Evolutionary conservation across 108 stramenopile genomes (phyloP).

Genomic region (Conticribra guillardii): DNA sequence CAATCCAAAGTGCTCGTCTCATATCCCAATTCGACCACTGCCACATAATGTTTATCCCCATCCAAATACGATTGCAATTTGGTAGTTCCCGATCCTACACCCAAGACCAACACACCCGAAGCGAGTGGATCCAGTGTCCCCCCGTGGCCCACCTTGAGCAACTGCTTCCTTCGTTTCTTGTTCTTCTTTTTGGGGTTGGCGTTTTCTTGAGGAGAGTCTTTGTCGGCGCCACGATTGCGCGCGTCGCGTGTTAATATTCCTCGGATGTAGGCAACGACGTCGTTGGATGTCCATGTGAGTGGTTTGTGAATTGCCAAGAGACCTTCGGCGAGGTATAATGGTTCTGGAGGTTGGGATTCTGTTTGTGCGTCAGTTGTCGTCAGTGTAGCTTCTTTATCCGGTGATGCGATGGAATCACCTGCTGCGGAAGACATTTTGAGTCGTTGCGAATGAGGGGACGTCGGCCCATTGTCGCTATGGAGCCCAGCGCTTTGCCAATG

Average conservation of each 20-base stretch:
- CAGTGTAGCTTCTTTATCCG: too few species aligned
- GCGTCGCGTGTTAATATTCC: conserved; percentile 75
- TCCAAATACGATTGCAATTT: conserved; percentile 73
- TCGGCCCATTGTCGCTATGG: background rate
- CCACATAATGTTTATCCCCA: conserved; percentile 85
- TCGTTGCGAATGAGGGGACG: background rate
- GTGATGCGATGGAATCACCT: background rate
- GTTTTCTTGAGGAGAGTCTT: background rate
- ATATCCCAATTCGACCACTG: conserved; percentile 70
- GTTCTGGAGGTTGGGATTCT: background rate
- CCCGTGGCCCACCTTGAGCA: conserved; percentile 93
- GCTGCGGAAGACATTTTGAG: background rate
- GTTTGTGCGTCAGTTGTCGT: too few species aligned
- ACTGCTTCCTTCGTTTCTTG: conserved; percentile 14
- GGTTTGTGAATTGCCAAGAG: conserved; percentile 92
- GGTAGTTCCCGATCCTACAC: conserved; percentile 89
- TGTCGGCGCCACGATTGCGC: conserved; percentile 54
- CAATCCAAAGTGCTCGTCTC: conserved; percentile 90
- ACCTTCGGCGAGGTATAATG: conserved; percentile 76
- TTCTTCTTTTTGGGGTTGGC: conserved; percentile 31
- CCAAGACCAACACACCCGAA: conserved; percentile 92
- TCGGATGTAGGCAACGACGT: conserved; percentile 87
- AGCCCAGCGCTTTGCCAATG: background rate
- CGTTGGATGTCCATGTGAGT: conserved; percentile 85
- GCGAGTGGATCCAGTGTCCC: conserved; percentile 97